Evolutionary conservation across 176 grass and related monocot species (phyloP).

Genomic region (Oryza coarctata): DNA sequence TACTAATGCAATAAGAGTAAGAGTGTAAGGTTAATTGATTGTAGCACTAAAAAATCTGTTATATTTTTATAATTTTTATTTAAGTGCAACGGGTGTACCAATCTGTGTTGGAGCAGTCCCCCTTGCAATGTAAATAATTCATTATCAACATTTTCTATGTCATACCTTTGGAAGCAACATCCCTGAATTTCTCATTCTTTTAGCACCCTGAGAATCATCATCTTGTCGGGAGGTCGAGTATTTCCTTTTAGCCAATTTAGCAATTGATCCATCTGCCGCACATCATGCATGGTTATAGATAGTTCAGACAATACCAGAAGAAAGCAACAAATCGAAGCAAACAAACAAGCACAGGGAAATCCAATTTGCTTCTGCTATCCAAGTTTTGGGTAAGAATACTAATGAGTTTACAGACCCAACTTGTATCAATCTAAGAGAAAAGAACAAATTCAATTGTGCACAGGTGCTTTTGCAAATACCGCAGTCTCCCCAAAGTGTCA

Average conservation of each 20-base stretch:
- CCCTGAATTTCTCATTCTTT: background rate
- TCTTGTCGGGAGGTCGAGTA: background rate
- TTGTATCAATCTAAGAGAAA: too few species aligned
- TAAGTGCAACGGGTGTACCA: background rate
- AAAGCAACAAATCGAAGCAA: background rate
- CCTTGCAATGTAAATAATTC: too few species aligned
- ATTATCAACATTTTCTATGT: background rate
- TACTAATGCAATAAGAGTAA: background rate
- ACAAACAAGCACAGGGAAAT: background rate
- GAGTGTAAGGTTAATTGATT: background rate
- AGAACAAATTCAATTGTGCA: too few species aligned
- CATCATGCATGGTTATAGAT: background rate
- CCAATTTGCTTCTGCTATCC: too few species aligned
- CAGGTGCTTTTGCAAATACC: too few species aligned
- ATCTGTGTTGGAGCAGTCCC: background rate
- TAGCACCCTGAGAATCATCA: background rate
- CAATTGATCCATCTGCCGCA: background rate
- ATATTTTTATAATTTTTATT: too few species aligned
- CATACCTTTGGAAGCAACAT: background rate
- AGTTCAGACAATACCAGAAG: background rate
- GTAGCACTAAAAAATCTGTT: too few species aligned
- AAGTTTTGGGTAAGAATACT: too few species aligned
- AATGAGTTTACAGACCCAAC: too few species aligned
- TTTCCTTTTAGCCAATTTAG: background rate
- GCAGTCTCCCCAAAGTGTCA: too few species aligned